Evolutionary conservation across 1,139 yeast species (phyloP).

Genomic region (Meyerozyma elateridarum): DNA sequence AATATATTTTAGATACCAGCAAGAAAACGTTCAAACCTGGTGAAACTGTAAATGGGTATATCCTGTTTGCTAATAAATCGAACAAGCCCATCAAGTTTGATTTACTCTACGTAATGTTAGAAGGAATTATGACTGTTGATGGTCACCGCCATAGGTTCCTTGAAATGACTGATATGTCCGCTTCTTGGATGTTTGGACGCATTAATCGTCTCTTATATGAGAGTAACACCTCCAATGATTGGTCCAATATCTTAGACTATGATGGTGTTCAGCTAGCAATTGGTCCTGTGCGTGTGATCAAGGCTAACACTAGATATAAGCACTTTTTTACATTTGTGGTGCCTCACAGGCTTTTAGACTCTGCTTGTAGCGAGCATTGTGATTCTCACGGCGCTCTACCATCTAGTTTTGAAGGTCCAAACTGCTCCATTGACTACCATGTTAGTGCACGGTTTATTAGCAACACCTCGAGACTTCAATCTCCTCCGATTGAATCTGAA

Average conservation of each 20-base stretch:
- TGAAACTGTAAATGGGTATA: not conserved
- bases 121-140: not conserved
- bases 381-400: constrained; percentile 1
- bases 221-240: not conserved
- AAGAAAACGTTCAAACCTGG: not conserved
- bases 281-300: constrained; percentile 1
- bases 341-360: not conserved
- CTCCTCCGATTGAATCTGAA: not conserved
- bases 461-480: not conserved
- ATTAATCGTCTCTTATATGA: not conserved
- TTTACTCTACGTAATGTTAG: constrained; percentile 1
- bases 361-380: not conserved
- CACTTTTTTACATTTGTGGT: not conserved
- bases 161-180: constrained; percentile 3
- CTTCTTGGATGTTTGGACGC: constrained; percentile 3
- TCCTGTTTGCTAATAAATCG: not conserved
- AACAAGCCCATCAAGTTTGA: not conserved
- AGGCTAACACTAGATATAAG: not conserved
- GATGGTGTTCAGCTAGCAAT: not conserved
- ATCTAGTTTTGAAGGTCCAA: not conserved
- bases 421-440: not conserved
- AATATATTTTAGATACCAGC: not conserved
- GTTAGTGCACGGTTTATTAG: constrained; percentile 2
- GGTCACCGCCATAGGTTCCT: not conserved
- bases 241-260: not conserved